Evolutionary conservation across 371 early-diverging fungal species (phyloP), one percentile per base, ranked within the genome.

Genomic region (Amoeboaphelidium protococcarum): DNA sequence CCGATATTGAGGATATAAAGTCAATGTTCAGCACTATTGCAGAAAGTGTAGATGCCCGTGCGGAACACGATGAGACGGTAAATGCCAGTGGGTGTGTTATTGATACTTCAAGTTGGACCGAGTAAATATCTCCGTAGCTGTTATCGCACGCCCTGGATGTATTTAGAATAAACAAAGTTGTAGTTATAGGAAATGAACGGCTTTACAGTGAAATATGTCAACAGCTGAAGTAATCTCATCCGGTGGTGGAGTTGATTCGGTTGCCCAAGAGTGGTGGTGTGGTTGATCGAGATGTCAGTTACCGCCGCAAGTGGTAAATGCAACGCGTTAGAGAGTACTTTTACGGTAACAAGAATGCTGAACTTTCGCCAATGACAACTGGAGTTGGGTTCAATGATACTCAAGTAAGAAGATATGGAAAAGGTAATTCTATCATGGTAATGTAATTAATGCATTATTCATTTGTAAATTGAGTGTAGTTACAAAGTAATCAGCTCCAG

Each of bases 251-350:
- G 0, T 73, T 90, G 16, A 58, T 88, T 41, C 90, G 86, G 54
- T 61, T 91, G 21, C 61, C 80, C 1, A 90, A 89, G 54, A 84
- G 88, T 0, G 95, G 92, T 27, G 95, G 95, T 43, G 87, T 84
- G 0, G 92, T 89, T 1, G 73, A 79, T 47, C 67, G 90, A 13
- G 85, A 86, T 58, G 58, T 70, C 4, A 57, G 63, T 3, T 81
- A 68, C 55, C 59, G 80, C 37, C 59, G 73, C 16, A 73, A 78
- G 41, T 49, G 67, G 1, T 80, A 82, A 57, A 67, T 72, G 44
- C 67, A 72, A 37, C 72, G 70, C 49, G 78, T 94, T 2, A 73
- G 73, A 4, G 81, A 82, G 57, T 94, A 94, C 66, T 94, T 94
- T 66, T 89, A 91, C 58, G 95, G 95, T 2, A 78, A 80, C 0